A percentile compares a stretch with the other conserved stretches of the same genome.
These are phyloP conservation scores for Starmera amethionina DNA, from an alignment of 805 yeast genomes.

Conservation along the genomic window DNA sequence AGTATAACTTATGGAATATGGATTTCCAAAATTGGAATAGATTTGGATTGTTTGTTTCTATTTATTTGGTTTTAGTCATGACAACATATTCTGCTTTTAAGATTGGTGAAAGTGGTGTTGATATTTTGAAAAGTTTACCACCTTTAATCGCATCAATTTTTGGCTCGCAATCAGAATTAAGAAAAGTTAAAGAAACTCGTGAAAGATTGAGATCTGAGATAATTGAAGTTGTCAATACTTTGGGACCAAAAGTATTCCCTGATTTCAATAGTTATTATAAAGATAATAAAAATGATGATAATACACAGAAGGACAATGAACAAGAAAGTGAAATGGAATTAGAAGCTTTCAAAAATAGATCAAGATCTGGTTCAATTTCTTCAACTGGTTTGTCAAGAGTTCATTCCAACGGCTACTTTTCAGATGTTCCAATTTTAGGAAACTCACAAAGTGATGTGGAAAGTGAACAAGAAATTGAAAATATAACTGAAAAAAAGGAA, in stretches of 20 bases:
- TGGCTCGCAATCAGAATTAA: slow-evolving; percentile 31
- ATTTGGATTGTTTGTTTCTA: slow-evolving; percentile 29
- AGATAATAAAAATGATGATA: slow-evolving; percentile 25
- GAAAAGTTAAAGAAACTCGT: slow-evolving; percentile 49
- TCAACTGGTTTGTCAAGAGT: slow-evolving; percentile 56
- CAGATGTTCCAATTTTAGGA: slow-evolving; percentile 53
- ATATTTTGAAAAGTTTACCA: slow-evolving; percentile 66
- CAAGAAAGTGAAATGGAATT: slow-evolving; percentile 5
- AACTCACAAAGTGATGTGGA: slow-evolving; percentile 4
- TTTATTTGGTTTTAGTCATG: slow-evolving; percentile 50
- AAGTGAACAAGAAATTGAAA: background rate
- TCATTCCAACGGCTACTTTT: slow-evolving; percentile 49
- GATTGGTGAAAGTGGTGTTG: slow-evolving; percentile 88
- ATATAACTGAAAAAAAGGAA: background rate
- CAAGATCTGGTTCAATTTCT: slow-evolving; percentile 24
- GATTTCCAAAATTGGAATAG: slow-evolving; percentile 9
- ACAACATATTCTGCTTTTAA: slow-evolving; percentile 80
- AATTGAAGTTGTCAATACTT: slow-evolving; percentile 67
- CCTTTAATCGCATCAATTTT: slow-evolving; percentile 46
- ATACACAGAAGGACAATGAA: slow-evolving; percentile 19
- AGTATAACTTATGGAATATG: slow-evolving; percentile 14
- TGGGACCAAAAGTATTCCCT: slow-evolving; percentile 83
- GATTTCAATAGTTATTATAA: slow-evolving; percentile 47
- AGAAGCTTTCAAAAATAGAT: slow-evolving; percentile 6
- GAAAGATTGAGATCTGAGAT: slow-evolving; percentile 56